These are phyloP conservation scores for Barnettozyma botsteinii DNA, from an alignment of 805 yeast genomes.

Conservation along the genomic window DNA sequence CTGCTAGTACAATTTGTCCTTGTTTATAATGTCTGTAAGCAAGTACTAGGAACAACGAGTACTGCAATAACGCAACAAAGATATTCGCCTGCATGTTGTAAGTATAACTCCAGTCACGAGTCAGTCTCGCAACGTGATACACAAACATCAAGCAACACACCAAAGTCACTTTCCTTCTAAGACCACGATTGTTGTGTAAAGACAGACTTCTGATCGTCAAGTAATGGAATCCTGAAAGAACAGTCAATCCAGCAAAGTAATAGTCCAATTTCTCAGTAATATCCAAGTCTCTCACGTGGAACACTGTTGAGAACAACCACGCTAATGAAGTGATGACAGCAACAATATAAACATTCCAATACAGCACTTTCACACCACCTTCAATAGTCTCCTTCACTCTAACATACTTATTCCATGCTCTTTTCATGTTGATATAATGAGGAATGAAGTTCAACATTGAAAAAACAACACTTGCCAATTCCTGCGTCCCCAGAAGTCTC, in stretches of 20 bases:
- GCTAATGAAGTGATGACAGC: constrained; percentile 71
- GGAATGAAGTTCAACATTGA: constrained; percentile 67
- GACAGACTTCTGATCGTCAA: constrained; percentile 55
- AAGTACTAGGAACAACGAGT: constrained; percentile 34
- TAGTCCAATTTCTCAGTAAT: constrained; percentile 84
- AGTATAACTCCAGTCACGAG: constrained; percentile 79
- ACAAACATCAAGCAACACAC: constrained; percentile 46
- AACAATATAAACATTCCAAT: constrained; percentile 38
- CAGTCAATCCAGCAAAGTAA: constrained; percentile 88
- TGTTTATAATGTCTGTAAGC: constrained; percentile 28
- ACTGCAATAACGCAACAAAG: constrained; percentile 69
- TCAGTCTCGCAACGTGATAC: constrained; percentile 60
- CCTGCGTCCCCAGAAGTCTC: constrained; percentile 78
- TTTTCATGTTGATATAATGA: constrained; percentile 44
- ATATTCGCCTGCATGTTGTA: constrained; percentile 93
- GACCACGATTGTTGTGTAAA: constrained; percentile 40
- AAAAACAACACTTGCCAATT: constrained; percentile 72
- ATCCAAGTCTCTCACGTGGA: constrained; percentile 79
- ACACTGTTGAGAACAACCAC: constrained; percentile 81
- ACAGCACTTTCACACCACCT: constrained; percentile 15
- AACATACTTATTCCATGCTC: constrained; percentile 21
- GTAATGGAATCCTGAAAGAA: constrained; percentile 71
- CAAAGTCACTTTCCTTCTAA: constrained; percentile 33
- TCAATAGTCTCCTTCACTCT: neutral
- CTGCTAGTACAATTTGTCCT: constrained; percentile 22